phyloP scores from a whole-genome alignment of 345 rosid genomes.

The Syzygium oleosum region DNA sequence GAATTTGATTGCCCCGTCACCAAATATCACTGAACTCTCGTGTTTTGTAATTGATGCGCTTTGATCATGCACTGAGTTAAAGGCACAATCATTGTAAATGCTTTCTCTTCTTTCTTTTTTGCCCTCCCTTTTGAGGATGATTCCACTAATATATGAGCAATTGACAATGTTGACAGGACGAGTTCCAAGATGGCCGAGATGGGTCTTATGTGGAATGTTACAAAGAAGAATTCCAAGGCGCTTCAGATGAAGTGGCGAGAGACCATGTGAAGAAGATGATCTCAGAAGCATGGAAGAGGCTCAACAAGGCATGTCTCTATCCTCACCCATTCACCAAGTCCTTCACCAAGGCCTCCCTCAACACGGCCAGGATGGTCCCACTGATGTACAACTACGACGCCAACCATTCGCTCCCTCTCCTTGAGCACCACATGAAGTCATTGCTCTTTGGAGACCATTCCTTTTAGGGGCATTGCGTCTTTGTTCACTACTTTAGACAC shows the following conservation, averaged over 20 bases:
- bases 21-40: no score
- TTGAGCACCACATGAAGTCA: constrained; percentile 22
- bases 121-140: neutral
- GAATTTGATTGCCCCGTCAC: no score
- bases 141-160: neutral
- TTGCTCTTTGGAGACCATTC: neutral
- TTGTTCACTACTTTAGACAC: neutral
- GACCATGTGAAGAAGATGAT: constrained; percentile 22
- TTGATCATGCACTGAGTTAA: neutral
- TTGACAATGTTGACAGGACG: neutral
- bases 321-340: constrained; percentile 21
- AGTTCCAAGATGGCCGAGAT: constrained; percentile 22
- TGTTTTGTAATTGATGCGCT: neutral
- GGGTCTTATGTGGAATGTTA: constrained; percentile 55
- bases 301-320: constrained; percentile 35
- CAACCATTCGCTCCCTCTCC: constrained; percentile 26
- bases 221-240: constrained; percentile 26
- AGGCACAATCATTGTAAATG: neutral
- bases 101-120: neutral
- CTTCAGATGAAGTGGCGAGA: constrained; percentile 18
- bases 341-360: constrained; percentile 24
- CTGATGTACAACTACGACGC: constrained; percentile 48
- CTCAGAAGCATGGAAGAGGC: constrained; percentile 44
- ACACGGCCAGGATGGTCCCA: constrained; percentile 49
- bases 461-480: neutral